phyloP scores from a whole-genome alignment of 768 basidiomycete genomes.

The Mycena capillaripes region DNA sequence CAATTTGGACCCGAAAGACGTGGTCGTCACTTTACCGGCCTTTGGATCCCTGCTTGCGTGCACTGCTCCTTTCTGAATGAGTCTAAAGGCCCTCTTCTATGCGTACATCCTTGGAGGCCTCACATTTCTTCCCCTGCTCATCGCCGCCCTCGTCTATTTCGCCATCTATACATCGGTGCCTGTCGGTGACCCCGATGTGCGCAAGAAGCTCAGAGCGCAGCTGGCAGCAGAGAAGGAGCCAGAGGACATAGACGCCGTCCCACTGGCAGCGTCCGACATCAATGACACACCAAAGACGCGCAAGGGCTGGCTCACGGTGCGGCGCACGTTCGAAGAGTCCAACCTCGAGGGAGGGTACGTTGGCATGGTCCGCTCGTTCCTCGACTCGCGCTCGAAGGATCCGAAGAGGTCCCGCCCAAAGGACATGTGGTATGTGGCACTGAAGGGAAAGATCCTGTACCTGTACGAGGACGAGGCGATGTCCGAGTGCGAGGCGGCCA shows the following conservation, averaged over 20 bases:
- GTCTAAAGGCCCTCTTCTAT: slow-evolving; percentile 78
- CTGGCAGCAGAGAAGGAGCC: slow-evolving; percentile 49
- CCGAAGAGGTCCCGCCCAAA: slow-evolving; percentile 87
- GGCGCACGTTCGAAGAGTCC: slow-evolving; percentile 82
- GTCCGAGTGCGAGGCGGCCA: slow-evolving; percentile 92
- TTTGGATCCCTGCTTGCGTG: neutral
- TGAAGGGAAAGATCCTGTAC: slow-evolving; percentile 93
- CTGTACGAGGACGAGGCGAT: slow-evolving; percentile 94
- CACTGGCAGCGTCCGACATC: slow-evolving; percentile 45
- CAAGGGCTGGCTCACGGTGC: slow-evolving; percentile 88
- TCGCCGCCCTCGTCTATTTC: slow-evolving; percentile 69
- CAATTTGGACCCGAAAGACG: neutral
- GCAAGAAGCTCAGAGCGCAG: slow-evolving; percentile 53
- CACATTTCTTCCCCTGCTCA: slow-evolving; percentile 87
- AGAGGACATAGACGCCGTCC: slow-evolving; percentile 44
- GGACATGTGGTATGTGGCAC: slow-evolving; percentile 92
- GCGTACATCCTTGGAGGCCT: slow-evolving; percentile 92
- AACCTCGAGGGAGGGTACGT: slow-evolving; percentile 79
- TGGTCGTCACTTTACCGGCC: slow-evolving; percentile 5
- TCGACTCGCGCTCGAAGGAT: slow-evolving; percentile 88
- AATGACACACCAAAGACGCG: slow-evolving; percentile 76
- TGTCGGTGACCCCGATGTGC: slow-evolving; percentile 67
- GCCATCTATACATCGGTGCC: slow-evolving; percentile 90
- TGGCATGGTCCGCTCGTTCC: slow-evolving; percentile 82
- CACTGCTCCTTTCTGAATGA: slow-evolving; percentile 60